A percentile compares a stretch with the other conserved stretches of the same genome.
Conservation (phyloP, 352 stramenopile genomes). For the Pythium coloratum region DNA sequence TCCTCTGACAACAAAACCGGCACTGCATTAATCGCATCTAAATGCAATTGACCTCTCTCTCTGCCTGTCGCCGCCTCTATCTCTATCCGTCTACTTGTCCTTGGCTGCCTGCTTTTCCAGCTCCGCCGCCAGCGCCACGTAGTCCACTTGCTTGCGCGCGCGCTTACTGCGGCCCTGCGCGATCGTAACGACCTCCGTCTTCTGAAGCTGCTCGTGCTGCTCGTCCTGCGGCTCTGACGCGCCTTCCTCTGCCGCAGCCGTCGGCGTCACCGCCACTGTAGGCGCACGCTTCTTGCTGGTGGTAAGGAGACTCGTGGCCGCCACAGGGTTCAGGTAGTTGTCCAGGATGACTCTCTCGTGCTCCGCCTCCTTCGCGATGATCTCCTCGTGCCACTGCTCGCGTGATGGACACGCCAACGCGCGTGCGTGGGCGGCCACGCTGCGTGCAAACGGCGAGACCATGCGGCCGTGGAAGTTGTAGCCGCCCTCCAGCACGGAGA, state of each 20-base stretch:
- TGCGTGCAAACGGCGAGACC: slow-evolving; percentile 78
- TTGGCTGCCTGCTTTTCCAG: slow-evolving; percentile 14
- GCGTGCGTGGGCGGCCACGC: slow-evolving; percentile 67
- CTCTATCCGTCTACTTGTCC: slow-evolving; percentile 7
- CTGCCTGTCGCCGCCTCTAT: background rate
- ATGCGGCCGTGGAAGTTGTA: slow-evolving; percentile 88
- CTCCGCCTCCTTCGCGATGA: slow-evolving; percentile 48
- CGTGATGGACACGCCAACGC: slow-evolving; percentile 53
- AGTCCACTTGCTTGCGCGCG: slow-evolving; percentile 36
- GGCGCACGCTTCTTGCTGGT: slow-evolving; percentile 10
- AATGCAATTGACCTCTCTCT: background rate
- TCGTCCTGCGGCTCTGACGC: background rate
- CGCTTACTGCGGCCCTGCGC: slow-evolving; percentile 29
- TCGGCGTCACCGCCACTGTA: background rate
- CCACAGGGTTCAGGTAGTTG: slow-evolving; percentile 38
- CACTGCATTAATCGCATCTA: background rate
- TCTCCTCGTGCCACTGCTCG: slow-evolving; percentile 45
- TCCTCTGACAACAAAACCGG: background rate
- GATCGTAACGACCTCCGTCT: background rate
- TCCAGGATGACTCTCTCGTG: slow-evolving; percentile 54
- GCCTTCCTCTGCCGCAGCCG: background rate
- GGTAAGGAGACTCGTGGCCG: background rate
- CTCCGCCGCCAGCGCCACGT: slow-evolving; percentile 35
- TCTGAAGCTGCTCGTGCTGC: background rate
- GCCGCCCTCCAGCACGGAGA: slow-evolving; percentile 85